These are phyloP conservation scores for Venturia aucupariae DNA, from an alignment of 2,329 filamentous ascomycete genomes.

Conservation along the genomic window DNA sequence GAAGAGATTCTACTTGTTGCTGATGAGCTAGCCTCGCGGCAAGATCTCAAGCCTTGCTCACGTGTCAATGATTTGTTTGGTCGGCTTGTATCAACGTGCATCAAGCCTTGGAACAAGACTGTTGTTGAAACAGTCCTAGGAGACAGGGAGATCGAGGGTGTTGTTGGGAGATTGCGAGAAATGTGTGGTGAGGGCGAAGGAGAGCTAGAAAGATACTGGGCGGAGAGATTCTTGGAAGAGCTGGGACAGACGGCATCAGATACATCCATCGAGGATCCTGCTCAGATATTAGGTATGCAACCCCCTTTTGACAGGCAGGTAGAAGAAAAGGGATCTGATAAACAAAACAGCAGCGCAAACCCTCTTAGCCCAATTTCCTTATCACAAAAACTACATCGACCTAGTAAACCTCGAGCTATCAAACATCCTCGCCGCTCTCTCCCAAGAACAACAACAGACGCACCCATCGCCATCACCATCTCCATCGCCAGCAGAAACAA, in stretches of 20 bases:
- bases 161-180: neutral
- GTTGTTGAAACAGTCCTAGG: neutral
- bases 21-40: neutral
- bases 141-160: neutral
- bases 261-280: neutral
- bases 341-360: neutral
- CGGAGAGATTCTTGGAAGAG: neutral
- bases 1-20: neutral
- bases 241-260: neutral
- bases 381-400: slow-evolving; percentile 1
- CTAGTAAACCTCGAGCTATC: neutral
- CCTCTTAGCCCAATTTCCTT: neutral
- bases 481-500: no score
- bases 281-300: neutral
- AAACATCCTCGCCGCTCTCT: slow-evolving; percentile 2
- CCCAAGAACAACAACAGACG: neutral
- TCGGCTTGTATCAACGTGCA: neutral
- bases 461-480: neutral
- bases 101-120: neutral
- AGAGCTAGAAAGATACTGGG: neutral
- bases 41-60: slow-evolving; percentile 1
- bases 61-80: slow-evolving; percentile 1
- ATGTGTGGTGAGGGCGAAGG: neutral
- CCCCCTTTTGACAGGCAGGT: no score
- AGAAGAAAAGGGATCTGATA: neutral